Evolutionary conservation across 208 protist species (phyloP), one percentile per base, ranked within the genome.

Genomic region (Leishmania braziliensis): DNA sequence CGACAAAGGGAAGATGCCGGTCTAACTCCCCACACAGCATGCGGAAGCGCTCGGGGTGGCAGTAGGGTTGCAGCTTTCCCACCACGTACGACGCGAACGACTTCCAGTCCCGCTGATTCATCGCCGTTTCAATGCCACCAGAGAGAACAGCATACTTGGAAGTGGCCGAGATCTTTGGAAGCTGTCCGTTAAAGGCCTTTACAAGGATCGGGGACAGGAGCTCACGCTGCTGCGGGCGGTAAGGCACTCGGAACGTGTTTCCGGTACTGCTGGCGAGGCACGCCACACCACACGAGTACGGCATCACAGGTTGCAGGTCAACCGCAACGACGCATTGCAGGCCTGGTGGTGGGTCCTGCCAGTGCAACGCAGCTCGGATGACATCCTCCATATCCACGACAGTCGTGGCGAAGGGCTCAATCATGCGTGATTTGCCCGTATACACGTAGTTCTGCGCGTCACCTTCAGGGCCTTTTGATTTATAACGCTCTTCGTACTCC

Each of bases 251-350:
- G 33, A 98, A 84, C 26, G 88, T 94, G 86, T 96, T 89, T 33
- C 93, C 92, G 16, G 91, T 95, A 86, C 93, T 96, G 81, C 95
- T 95, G 10, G 93, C 93, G 23, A 98, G 76, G 73, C 86, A 94
- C 5, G 92, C 89, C 58, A 91, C 81, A 12, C 95, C 95, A 70
- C 84, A 86, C 39, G 88, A 81, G 83, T 90, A 91, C 36, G 92
- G 88, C 26, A 90, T 93, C 66, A 96, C 77, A 36, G 95, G 95
- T 56, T 94, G 85, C 53, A 98, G 80, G 72, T 98, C 95, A 36
- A 97, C 78, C 5, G 94, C 94, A 18, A 97, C 84, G 72, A 97
- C 79, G 62, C 90, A 86, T 81, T 97, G 94, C 51, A 95, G 70
- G 23, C 94, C 94, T 6, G 91, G 62, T 62, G 91, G 84, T 2